Evolutionary conservation across 805 yeast genomes (phyloP).

Genomic region (Candida chauliodis): DNA sequence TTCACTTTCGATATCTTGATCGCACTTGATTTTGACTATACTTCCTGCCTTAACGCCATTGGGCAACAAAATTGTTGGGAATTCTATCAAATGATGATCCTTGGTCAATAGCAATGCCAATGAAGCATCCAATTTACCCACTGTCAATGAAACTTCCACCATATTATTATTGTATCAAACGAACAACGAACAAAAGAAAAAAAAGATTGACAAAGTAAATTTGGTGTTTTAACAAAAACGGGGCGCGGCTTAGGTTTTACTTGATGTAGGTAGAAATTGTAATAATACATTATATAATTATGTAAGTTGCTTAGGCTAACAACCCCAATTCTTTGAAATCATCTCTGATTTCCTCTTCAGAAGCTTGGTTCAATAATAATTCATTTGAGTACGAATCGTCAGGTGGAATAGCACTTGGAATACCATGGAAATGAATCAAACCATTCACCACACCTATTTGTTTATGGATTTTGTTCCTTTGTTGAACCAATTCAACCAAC

Average conservation of each 20-base stretch:
- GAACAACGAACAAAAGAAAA: constrained; percentile 5
- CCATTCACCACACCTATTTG: constrained; percentile 73
- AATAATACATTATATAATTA: neutral
- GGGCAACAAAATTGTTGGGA: constrained; percentile 92
- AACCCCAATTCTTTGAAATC: constrained; percentile 70
- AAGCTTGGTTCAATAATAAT: constrained; percentile 50
- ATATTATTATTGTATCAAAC: constrained; percentile 37
- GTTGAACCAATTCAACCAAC: constrained; percentile 48
- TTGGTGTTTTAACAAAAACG: neutral
- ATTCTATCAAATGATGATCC: constrained; percentile 92
- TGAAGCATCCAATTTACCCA: constrained; percentile 94
- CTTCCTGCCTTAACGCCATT: constrained; percentile 90
- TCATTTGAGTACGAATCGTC: constrained; percentile 24
- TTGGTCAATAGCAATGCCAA: constrained; percentile 84
- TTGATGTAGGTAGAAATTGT: neutral
- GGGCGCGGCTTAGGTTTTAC: neutral
- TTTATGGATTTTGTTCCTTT: constrained; percentile 61
- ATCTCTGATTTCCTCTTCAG: constrained; percentile 66
- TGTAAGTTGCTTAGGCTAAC: no score
- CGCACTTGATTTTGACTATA: constrained; percentile 80
- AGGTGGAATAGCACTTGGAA: constrained; percentile 72
- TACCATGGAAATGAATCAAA: constrained; percentile 61
- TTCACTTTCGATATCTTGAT: constrained; percentile 70
- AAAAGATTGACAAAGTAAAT: neutral
- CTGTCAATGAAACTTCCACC: constrained; percentile 91